Evolutionary conservation across 495 filamentous ascomycete genomes (phyloP).

Genomic region (Trichoderma asperelloides): DNA sequence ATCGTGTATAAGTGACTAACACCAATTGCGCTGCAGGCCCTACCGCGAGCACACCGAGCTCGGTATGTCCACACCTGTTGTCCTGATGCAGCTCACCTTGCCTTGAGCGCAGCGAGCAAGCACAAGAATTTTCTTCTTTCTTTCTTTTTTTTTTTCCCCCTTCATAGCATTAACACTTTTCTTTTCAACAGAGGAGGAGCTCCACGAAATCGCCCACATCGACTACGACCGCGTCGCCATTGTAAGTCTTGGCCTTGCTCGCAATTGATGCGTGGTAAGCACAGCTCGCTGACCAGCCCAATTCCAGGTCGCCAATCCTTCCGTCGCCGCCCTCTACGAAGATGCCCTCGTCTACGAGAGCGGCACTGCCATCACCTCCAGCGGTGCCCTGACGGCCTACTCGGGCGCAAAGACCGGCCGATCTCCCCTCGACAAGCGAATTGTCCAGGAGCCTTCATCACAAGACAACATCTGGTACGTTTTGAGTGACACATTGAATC

Average conservation of each 20-base stretch:
- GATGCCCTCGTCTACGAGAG: slow-evolving; percentile 97
- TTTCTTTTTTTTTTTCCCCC: background rate
- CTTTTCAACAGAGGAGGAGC: slow-evolving; percentile 64
- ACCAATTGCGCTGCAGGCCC: slow-evolving; percentile 38
- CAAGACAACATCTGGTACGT: slow-evolving; percentile 95
- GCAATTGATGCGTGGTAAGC: slow-evolving; percentile 10
- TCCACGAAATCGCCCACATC: slow-evolving; percentile 97
- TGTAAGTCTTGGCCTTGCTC: slow-evolving; percentile 42
- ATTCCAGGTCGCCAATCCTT: slow-evolving; percentile 74
- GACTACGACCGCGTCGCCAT: slow-evolving; percentile 98
- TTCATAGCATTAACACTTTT: slow-evolving; percentile 14
- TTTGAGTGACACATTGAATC: background rate
- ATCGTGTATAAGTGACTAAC: slow-evolving; percentile 28
- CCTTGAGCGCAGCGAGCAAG: background rate
- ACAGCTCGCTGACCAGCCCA: slow-evolving; percentile 11
- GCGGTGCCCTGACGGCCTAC: slow-evolving; percentile 91
- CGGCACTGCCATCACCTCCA: slow-evolving; percentile 91
- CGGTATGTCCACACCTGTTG: slow-evolving; percentile 28
- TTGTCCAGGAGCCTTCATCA: slow-evolving; percentile 85
- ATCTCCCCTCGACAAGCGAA: slow-evolving; percentile 92
- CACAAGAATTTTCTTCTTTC: background rate
- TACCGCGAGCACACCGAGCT: slow-evolving; percentile 85
- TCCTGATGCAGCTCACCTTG: background rate
- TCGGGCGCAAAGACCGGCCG: slow-evolving; percentile 97
- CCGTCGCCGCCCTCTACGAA: slow-evolving; percentile 90